These are phyloP conservation scores for Rhododendron vialii DNA, from an alignment of 148 eudicot genomes.

Conservation along the genomic window DNA sequence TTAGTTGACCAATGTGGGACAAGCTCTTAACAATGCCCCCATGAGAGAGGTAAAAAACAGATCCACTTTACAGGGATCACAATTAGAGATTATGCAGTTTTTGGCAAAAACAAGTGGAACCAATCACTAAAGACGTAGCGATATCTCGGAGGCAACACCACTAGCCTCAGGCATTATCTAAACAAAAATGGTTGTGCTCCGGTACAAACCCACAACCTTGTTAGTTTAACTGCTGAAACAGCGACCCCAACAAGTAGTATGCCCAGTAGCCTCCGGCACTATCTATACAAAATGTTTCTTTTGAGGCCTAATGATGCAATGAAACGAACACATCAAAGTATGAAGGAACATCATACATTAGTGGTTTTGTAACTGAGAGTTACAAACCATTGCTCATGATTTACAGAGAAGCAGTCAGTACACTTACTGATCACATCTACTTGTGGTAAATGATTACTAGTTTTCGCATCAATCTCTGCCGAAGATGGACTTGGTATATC, in stretches of 20 bases:
- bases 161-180: not conserved
- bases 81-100: not conserved
- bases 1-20: not conserved
- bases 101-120: not conserved
- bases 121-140: not conserved
- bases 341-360: not conserved
- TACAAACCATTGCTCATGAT: not conserved
- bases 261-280: not conserved
- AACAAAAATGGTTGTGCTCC: not conserved
- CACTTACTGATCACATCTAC: slow-evolving; percentile 54
- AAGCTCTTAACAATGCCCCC: not conserved
- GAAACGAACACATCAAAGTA: not conserved
- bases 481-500: slow-evolving; percentile 26
- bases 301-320: not conserved
- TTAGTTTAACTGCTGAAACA: not conserved
- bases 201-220: not conserved
- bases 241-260: not conserved
- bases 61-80: not conserved
- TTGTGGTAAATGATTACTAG: slow-evolving; percentile 46
- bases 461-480: slow-evolving; percentile 28
- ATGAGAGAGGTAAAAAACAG: not conserved
- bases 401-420: not conserved
- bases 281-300: not conserved
- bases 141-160: not conserved
- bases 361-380: not conserved